Evolutionary conservation across 2,329 filamentous ascomycete species (phyloP), one percentile per base, ranked within the genome.

Genomic region (Pseudopyricularia cyperi): DNA sequence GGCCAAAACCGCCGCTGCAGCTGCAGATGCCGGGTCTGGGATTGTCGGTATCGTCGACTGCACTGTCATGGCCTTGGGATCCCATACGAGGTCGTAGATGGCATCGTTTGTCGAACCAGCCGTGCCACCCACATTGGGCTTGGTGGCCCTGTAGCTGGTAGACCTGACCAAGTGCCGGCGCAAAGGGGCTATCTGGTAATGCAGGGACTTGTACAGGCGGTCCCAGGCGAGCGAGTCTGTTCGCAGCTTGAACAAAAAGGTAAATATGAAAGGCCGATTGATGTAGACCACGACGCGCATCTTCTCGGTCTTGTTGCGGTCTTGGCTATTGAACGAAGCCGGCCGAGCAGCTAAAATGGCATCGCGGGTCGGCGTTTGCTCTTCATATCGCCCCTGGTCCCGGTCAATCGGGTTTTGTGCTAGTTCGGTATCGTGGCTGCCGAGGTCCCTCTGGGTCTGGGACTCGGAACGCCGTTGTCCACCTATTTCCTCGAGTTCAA

Each of bases 201-300:
- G 79, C 22, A 85, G 66, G 1, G 76, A 77, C 46, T 72, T 73
- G 61, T 84, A 84, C 7, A 83, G 65, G 0, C 68, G 59, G n/a
- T 76, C 69, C 63, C 71, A 75, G 4, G 74, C 73, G 2, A 83
- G 65, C 1, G 79, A 77, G 52, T 78, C 72, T 7, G 83, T 83
- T 47, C 73, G 72, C 42, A 76, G 68, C 48, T 76, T 68, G 64
- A 91, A 91, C 4, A 93, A 70, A 55, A 93, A 83, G 1, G 83
- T 78, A 63, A 87, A 90, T 48, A 91, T 77, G 65, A 91, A 91
- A 0, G 87, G 87, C 24, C 76, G 77, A 63, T 82, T 80, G 46
- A 83, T 77, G 61, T 89, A 90, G 49, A 89, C 76, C 7, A 89
- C 76, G 1, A 87, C 82, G 1, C 83, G 78, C 42, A 89, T 65